Evolutionary conservation across 192 early-diverging fungal genomes (phyloP), one percentile per base, ranked within the genome.

Genomic region (Nowakowskiella sp.): DNA sequence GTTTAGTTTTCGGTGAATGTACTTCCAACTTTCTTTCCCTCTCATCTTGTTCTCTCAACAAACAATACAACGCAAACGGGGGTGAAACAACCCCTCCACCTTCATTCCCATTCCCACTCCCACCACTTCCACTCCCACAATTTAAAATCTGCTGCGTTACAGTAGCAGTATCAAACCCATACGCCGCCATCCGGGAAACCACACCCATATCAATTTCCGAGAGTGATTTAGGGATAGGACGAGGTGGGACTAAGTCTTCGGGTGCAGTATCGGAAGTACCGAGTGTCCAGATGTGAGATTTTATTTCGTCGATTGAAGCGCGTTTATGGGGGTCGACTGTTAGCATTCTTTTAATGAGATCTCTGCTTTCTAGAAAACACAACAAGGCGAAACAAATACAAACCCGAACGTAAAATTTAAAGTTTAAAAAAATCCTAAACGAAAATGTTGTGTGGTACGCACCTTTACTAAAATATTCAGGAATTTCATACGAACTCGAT

Each of bases 111-210:
- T n/a, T n/a, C n/a, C n/a, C n/a, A n/a, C n/a, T n/a, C n/a, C n/a
- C n/a, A n/a, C n/a, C n/a, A n/a, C n/a, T n/a, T n/a, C n/a, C n/a
- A n/a, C n/a, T n/a, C n/a, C n/a, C n/a, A n/a, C 28, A 21, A 13
- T 44, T 23, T 29, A 53, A 16, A 22, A 74, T 51, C 0, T 46
- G 27, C 24, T 50, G 53, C 42, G 56, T 62, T 1, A 58, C 56
- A 21, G 31, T 42, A 7, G 34, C 49, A 1, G 46, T 33, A 2
- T 74, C 72, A 21, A 70, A 55, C 4, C 72, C 72, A 44, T 71
- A 74, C 31, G 65, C 36, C 16, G 65, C 46, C 58, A 74, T 72
- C 42, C n/a, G n/a, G n/a, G n/a, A n/a, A n/a, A n/a, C n/a, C n/a
- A n/a, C n/a, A n/a, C n/a, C n/a, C n/a, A n/a, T n/a, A n/a, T n/a